These are phyloP conservation scores for Hypoxylon sp. DNA, from an alignment of 2,329 filamentous ascomycete species.

Conservation along the genomic window DNA sequence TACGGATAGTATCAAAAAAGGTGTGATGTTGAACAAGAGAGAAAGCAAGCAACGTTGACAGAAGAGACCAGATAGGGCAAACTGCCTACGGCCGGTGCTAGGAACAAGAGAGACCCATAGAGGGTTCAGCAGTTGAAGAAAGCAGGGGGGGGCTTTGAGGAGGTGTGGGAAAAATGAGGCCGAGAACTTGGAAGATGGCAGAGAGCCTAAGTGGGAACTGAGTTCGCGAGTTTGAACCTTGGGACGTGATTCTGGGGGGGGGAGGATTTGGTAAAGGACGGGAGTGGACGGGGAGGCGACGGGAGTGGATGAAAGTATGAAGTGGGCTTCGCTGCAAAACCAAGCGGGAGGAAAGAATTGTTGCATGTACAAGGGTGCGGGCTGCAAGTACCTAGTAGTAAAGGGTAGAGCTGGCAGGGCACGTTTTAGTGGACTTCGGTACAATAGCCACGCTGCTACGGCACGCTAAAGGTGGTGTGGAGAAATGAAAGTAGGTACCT, in stretches of 20 bases:
- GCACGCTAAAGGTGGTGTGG: slow-evolving; percentile 23
- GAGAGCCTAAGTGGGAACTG: slow-evolving; percentile 35
- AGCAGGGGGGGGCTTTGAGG: slow-evolving; percentile 24
- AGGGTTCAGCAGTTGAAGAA: slow-evolving; percentile 18
- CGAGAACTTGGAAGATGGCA: slow-evolving; percentile 36
- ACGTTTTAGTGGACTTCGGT: too few relatives aligned
- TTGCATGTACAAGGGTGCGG: too few relatives aligned
- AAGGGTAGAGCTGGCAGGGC: too few relatives aligned
- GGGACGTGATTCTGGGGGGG: slow-evolving; percentile 1
- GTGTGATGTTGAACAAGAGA: slow-evolving; percentile 7
- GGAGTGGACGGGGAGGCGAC: slow-evolving; percentile 25
- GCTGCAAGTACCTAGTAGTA: too few relatives aligned
- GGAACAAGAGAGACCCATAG: slow-evolving; percentile 32
- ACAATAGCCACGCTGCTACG: too few relatives aligned
- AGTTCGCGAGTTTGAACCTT: slow-evolving; percentile 29
- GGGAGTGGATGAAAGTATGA: slow-evolving; percentile 14
- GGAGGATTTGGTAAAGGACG: slow-evolving; percentile 23
- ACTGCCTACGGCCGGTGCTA: slow-evolving; percentile 24
- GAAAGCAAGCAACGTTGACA: slow-evolving; percentile 22
- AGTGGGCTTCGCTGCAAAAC: too few relatives aligned
- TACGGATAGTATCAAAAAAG: slow-evolving; percentile 19
- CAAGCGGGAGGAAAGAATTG: too few relatives aligned
- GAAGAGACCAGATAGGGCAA: slow-evolving; percentile 31
- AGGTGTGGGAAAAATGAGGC: slow-evolving; percentile 38
- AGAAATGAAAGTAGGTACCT: too few relatives aligned